These are phyloP conservation scores for Magnusiomyces magnusii DNA, from an alignment of 1,139 yeast genomes.

Conservation along the genomic window DNA sequence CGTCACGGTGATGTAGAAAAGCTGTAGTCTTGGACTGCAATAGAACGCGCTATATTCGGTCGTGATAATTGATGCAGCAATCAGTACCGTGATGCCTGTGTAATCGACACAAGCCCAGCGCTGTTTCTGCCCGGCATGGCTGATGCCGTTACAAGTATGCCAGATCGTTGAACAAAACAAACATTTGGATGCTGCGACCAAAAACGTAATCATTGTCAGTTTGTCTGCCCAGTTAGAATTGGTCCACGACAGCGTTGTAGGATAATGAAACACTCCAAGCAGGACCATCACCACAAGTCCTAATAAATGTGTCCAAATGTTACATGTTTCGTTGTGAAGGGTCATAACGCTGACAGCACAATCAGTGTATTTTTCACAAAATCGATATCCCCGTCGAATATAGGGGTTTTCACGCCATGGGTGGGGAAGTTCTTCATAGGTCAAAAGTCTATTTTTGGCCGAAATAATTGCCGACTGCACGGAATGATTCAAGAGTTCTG, in stretches of 20 bases:
- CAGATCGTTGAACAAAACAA: conserved; percentile 70
- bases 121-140: conserved; percentile 54
- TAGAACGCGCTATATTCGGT: conserved; percentile 77
- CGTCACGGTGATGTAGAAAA: conserved; percentile 52
- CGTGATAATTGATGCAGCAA: conserved; percentile 83
- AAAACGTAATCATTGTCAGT: conserved; percentile 51
- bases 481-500: conserved; percentile 16
- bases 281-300: conserved; percentile 59
- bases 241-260: conserved; percentile 39
- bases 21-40: conserved; percentile 46
- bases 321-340: conserved; percentile 83
- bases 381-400: conserved; percentile 78
- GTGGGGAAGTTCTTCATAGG: conserved; percentile 81
- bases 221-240: conserved; percentile 43
- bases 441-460: conserved; percentile 55
- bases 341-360: conserved; percentile 52
- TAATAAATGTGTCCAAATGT: conserved; percentile 85
- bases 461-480: conserved; percentile 32
- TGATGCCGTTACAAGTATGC: conserved; percentile 88
- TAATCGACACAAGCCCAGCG: conserved; percentile 91
- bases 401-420: conserved; percentile 92
- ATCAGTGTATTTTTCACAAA: conserved; percentile 54
- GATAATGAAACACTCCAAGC: conserved; percentile 54
- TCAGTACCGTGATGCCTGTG: conserved; percentile 84
- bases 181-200: conserved; percentile 70